Conservation (phyloP, 2,329 filamentous ascomycete species). For the Endothia cerciana region DNA sequence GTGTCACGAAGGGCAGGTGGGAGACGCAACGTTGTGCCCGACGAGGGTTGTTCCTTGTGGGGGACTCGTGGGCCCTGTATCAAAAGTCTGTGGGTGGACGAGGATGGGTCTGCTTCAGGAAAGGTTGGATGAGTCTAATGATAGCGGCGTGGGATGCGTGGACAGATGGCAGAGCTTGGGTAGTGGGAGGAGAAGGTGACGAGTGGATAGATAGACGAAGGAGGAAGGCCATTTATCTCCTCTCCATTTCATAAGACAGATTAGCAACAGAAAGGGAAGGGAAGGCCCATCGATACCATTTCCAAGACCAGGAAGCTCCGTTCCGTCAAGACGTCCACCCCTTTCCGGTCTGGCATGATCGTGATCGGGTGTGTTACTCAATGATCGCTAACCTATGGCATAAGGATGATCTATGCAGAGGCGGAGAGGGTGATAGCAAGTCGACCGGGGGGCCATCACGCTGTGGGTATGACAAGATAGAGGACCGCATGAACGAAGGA, state of each 20-base stretch:
- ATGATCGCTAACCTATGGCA: slow-evolving; percentile 9
- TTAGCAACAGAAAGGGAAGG: slow-evolving; percentile 1
- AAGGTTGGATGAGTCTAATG: slow-evolving; percentile 11
- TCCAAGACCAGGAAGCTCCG: slow-evolving; percentile 18
- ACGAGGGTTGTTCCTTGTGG: slow-evolving; percentile 19
- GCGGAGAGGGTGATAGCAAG: slow-evolving; percentile 1
- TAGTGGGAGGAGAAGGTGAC: neutral
- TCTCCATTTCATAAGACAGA: slow-evolving; percentile 2
- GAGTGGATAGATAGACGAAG: slow-evolving; percentile 15
- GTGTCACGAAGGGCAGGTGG: slow-evolving; percentile 16
- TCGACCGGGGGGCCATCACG: slow-evolving; percentile 14
- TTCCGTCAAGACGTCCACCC: slow-evolving; percentile 21
- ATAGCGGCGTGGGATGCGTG: slow-evolving; percentile 16
- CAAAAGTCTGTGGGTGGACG: slow-evolving; percentile 5
- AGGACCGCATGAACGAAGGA: slow-evolving; percentile 1
- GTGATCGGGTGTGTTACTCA: slow-evolving; percentile 18
- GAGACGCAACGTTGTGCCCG: slow-evolving; percentile 4
- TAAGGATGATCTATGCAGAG: slow-evolving; percentile 18
- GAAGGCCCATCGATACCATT: slow-evolving; percentile 5
- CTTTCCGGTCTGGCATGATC: slow-evolving; percentile 10
- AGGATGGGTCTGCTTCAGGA: slow-evolving; percentile 15
- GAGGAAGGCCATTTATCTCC: slow-evolving; percentile 29
- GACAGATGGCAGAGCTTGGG: neutral
- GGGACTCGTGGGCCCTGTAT: slow-evolving; percentile 15
- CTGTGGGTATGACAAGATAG: slow-evolving; percentile 17